phyloP scores from a whole-genome alignment of 257 asterid genomes.

The Solanum paucissectum region DNA sequence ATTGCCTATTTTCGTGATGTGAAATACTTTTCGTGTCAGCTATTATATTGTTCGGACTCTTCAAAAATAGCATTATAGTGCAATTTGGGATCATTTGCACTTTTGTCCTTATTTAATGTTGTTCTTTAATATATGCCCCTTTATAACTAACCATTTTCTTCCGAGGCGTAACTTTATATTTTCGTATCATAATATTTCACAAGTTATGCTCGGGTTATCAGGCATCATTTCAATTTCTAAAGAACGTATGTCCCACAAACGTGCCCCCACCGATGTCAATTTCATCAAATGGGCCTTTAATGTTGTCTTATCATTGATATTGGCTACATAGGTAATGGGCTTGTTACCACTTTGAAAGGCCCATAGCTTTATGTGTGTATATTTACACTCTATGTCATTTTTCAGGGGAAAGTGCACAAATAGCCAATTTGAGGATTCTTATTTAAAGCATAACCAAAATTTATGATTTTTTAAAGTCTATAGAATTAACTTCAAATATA shows the following conservation, averaged over 20 bases:
- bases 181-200: background rate
- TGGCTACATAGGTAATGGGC: background rate
- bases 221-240: background rate
- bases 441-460: background rate
- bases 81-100: background rate
- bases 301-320: background rate
- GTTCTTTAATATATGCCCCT: background rate
- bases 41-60: background rate
- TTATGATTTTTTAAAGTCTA: background rate
- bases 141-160: background rate
- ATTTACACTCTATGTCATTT: background rate
- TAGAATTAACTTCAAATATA: background rate
- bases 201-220: background rate
- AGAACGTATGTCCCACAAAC: background rate
- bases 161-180: background rate
- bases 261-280: background rate
- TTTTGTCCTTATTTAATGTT: too few relatives aligned
- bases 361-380: conserved; percentile 1
- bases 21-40: background rate
- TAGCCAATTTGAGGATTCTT: background rate
- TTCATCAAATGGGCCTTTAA: background rate
- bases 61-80: background rate
- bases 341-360: background rate
- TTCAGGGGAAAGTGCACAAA: background rate
- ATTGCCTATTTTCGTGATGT: background rate